Conservation (phyloP, 352 stramenopile genomes). For the Aphanomyces astaci region DNA sequence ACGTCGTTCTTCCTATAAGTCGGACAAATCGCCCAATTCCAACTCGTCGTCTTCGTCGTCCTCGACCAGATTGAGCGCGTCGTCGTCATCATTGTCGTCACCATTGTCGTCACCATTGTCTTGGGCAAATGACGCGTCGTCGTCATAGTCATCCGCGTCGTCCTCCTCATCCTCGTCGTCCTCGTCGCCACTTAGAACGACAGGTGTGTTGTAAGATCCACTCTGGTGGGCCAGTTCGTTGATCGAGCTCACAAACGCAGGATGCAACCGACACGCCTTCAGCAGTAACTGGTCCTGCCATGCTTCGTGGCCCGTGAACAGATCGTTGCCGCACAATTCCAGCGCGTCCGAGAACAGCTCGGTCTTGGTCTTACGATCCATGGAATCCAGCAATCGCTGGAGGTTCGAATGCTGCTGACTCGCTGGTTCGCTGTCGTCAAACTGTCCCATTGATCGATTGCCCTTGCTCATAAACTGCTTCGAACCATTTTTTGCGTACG, state of each 20-base stretch:
- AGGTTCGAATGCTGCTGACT: slow-evolving; percentile 9
- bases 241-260: slow-evolving; percentile 20
- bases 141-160: slow-evolving; percentile 12
- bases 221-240: slow-evolving; percentile 14
- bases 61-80: slow-evolving; percentile 2
- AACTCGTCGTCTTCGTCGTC: slow-evolving; percentile 12
- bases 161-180: slow-evolving; percentile 19
- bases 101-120: neutral
- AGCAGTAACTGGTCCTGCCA: slow-evolving; percentile 22
- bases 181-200: slow-evolving; percentile 20
- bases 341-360: slow-evolving; percentile 20
- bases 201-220: slow-evolving; percentile 15
- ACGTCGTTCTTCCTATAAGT: slow-evolving; percentile 4
- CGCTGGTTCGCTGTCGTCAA: neutral
- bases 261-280: slow-evolving; percentile 17
- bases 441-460: slow-evolving; percentile 3
- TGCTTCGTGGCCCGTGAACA: slow-evolving; percentile 19
- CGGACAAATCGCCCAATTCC: slow-evolving; percentile 11
- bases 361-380: slow-evolving; percentile 20
- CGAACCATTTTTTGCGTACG: slow-evolving; percentile 16
- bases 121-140: neutral
- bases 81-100: slow-evolving; percentile 4
- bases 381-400: slow-evolving; percentile 16
- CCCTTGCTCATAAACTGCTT: slow-evolving; percentile 24
- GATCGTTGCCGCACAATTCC: slow-evolving; percentile 10